A percentile compares a stretch with the other conserved stretches of the same genome.
phyloP scores from a whole-genome alignment of 1,139 yeast genomes.

The Blastobotrys malaysiensis region DNA sequence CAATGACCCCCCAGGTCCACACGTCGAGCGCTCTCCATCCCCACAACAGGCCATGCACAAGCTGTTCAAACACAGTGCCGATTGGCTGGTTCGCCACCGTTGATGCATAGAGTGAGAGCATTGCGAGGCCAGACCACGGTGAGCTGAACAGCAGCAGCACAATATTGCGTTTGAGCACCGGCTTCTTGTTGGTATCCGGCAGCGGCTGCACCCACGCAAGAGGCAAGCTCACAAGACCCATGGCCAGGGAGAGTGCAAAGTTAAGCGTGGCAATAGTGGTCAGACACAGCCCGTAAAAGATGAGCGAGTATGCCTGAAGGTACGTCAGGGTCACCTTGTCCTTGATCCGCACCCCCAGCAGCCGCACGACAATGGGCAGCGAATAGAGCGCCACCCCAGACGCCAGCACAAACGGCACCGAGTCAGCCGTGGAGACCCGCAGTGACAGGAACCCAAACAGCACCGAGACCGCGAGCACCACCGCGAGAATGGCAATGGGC shows the following conservation, averaged over 20 bases:
- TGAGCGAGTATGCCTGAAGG: slow-evolving; percentile 42
- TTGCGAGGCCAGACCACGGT: slow-evolving; percentile 29
- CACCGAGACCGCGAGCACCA: slow-evolving; percentile 18
- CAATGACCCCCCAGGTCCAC: slow-evolving; percentile 81
- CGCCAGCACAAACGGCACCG: slow-evolving; percentile 12
- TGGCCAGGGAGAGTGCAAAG: slow-evolving; percentile 68
- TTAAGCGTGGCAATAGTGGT: slow-evolving; percentile 76
- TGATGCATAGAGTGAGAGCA: slow-evolving; percentile 37
- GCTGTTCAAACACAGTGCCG: slow-evolving; percentile 22
- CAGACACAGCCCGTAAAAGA: slow-evolving; percentile 61
- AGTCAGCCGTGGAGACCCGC: slow-evolving; percentile 13
- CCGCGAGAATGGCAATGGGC: slow-evolving; percentile 23
- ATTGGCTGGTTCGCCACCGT: neutral
- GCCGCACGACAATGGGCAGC: slow-evolving; percentile 14
- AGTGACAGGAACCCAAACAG: slow-evolving; percentile 20
- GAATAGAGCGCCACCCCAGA: slow-evolving; percentile 11
- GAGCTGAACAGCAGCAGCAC: slow-evolving; percentile 19
- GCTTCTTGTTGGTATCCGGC: slow-evolving; percentile 17
- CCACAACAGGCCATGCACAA: slow-evolving; percentile 45
- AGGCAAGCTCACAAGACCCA: slow-evolving; percentile 68
- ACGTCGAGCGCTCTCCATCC: slow-evolving; percentile 70
- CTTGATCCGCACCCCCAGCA: slow-evolving; percentile 1
- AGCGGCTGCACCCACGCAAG: slow-evolving; percentile 51
- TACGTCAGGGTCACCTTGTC: slow-evolving; percentile 11
- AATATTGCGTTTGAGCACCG: slow-evolving; percentile 18